These are phyloP conservation scores for Aspergillus egyptiacus DNA, from an alignment of 495 filamentous ascomycete species.

Conservation along the genomic window DNA sequence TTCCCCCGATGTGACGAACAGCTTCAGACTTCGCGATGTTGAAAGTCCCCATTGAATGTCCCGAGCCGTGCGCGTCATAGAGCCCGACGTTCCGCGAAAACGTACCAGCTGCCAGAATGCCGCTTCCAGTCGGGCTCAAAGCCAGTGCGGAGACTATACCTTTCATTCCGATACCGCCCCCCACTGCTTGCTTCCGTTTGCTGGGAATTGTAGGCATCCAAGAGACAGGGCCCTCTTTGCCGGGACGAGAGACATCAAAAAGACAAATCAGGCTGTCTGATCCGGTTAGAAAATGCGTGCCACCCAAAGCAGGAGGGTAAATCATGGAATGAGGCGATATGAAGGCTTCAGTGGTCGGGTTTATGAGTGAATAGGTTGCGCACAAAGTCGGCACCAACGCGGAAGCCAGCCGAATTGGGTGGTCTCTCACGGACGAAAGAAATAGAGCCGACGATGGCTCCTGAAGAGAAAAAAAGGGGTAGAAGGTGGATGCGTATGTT, in stretches of 20 bases:
- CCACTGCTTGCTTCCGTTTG: constrained; percentile 62
- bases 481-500: constrained; percentile 62
- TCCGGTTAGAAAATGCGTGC: constrained; percentile 63
- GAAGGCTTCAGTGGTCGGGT: constrained; percentile 72
- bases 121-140: constrained; percentile 39
- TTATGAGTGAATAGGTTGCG: constrained; percentile 65
- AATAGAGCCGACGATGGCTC: constrained; percentile 61
- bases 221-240: constrained; percentile 52
- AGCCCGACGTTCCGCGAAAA: constrained; percentile 70
- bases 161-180: constrained; percentile 72
- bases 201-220: constrained; percentile 68
- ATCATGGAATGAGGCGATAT: constrained; percentile 68
- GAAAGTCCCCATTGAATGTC: constrained; percentile 65
- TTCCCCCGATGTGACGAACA: constrained; percentile 48
- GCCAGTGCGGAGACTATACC: constrained; percentile 70
- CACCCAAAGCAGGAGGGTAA: constrained; percentile 51
- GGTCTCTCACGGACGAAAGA: constrained; percentile 60
- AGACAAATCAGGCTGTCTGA: constrained; percentile 64
- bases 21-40: constrained; percentile 36
- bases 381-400: constrained; percentile 41
- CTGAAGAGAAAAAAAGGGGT: constrained; percentile 65
- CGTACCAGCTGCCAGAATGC: constrained; percentile 76
- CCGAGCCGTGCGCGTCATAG: constrained; percentile 63
- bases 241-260: constrained; percentile 68
- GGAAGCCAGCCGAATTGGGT: constrained; percentile 70